Base-by-base conservation (phyloP, 306 rosid genomes). In the Glycyrrhiza uralensis region DNA sequence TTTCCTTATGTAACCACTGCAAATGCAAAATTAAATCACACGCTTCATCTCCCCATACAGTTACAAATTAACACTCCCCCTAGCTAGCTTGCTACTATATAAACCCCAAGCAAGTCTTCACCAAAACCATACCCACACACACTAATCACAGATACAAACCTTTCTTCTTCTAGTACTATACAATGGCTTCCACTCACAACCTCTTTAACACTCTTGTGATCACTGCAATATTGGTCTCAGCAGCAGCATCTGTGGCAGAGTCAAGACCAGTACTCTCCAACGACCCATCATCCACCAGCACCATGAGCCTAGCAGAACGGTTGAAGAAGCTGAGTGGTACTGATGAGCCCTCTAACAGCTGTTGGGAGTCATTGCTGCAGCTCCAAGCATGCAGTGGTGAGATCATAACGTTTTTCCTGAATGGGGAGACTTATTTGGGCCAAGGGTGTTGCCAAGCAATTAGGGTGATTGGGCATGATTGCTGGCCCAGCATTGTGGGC, bases 341-440 rank as follows among this genome's bases (percentile, higher is more conserved):
- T n/a, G n/a, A n/a, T 5, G 82, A 66, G 15, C 17, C 89, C 10
- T 44, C 78, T 0, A 76, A 77, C n/a, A n/a, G n/a, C 11, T 88
- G 97, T 35, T 91, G 95, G 95, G 89, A 84, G 3, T 86, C 92
- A 1, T 39, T 88, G 30, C 66, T 85, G 17, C 57, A 76, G 58
- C 84, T 91, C 4, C 88, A 85, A 69, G 78, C 90, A 7, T 88
- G 97, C 71, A 80, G 81, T 6, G 84, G 89, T 0, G 95, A 88
- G 66, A 81, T 91, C 0, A 52, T 87, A 32, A 17, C 65, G n/a
- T 91, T 91, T 78, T 87, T 88, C 49, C 28, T 87, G 4, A 88
- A 82, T 13, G 90, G 92, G 1, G 83, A 88, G 64, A 80, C 87
- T 1, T 68, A 80, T 68, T 52, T 91, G 61, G 90, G 95, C 1